A percentile compares a stretch with the other conserved stretches of the same genome.
Evolutionary conservation across 1,139 yeast species (phyloP).

Genomic region (Magnusiomyces ingens): DNA sequence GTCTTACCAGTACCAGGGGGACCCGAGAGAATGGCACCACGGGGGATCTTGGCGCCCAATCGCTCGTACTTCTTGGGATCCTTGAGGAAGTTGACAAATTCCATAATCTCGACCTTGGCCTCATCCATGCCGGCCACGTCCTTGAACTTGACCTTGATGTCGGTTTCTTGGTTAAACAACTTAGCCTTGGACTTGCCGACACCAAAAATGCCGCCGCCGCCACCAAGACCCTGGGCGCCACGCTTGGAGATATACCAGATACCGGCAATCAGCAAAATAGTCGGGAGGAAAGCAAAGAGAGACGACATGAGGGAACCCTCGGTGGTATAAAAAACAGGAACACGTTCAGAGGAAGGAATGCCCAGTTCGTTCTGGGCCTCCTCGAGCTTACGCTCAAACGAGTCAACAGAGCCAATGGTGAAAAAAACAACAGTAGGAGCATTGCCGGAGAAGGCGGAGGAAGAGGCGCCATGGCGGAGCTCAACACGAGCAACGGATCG

Average conservation of each 20-base stretch:
- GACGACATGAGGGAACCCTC: conserved; percentile 56
- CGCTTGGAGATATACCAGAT: conserved; percentile 64
- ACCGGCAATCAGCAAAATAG: conserved; percentile 78
- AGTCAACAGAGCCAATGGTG: conserved; percentile 83
- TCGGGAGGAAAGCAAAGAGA: conserved; percentile 70
- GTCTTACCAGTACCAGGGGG: conserved; percentile 99
- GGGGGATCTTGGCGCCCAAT: conserved; percentile 92
- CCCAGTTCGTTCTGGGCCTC: conserved; percentile 66
- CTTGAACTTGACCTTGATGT: conserved; percentile 74
- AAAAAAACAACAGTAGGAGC: conserved; percentile 39
- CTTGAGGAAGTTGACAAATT: conserved; percentile 86
- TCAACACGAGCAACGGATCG: conserved; percentile 59
- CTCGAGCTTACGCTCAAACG: conserved; percentile 77
- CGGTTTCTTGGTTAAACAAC: conserved; percentile 84
- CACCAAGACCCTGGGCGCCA: conserved; percentile 44
- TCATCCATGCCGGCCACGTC: conserved; percentile 98
- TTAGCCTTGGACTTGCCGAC: conserved; percentile 82
- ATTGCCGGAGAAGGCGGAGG: conserved; percentile 14
- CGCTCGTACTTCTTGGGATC: conserved; percentile 87
- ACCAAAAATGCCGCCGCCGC: conserved; percentile 37
- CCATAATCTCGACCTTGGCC: conserved; percentile 96
- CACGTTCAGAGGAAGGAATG: conserved; percentile 58
- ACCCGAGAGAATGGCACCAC: conserved; percentile 95
- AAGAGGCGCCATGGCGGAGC: conserved; percentile 23
- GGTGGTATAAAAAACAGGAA: conserved; percentile 67